Evolutionary conservation across 495 filamentous ascomycete genomes (phyloP).

Genomic region (Neurospora africana): DNA sequence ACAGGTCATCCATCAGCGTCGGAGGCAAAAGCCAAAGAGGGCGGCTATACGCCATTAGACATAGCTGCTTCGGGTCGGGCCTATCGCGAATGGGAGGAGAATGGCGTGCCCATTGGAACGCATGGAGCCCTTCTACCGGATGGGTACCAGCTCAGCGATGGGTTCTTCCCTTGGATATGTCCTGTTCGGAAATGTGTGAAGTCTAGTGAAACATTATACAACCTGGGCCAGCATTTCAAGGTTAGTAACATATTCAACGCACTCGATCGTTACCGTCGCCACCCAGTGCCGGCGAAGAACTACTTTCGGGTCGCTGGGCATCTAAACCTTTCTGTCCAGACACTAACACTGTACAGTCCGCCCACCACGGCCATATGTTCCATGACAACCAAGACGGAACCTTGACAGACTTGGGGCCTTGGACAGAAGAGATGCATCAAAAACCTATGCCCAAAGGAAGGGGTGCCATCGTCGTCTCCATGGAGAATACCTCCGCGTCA

Average conservation of each 20-base stretch:
- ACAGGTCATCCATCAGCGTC: constrained; percentile 3
- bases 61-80: constrained; percentile 14
- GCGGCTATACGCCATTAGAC: constrained; percentile 8
- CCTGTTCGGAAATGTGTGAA: constrained; percentile 12
- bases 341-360: constrained; percentile 2
- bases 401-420: constrained; percentile 14
- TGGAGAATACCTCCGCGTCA: neutral
- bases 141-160: constrained; percentile 6
- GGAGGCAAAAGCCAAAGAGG: neutral
- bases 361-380: constrained; percentile 14
- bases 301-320: neutral
- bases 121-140: constrained; percentile 15
- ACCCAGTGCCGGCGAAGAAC: neutral
- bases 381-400: constrained; percentile 32
- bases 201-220: neutral
- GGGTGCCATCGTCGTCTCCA: constrained; percentile 11
- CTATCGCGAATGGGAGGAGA: constrained; percentile 11
- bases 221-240: constrained; percentile 14
- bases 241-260: constrained; percentile 1
- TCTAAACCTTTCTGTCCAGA: neutral
- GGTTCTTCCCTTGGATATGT: constrained; percentile 12
- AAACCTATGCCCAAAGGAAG: neutral
- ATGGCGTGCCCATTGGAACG: neutral
- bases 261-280: neutral
- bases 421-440: constrained; percentile 3